phyloP scores from a whole-genome alignment of 1,139 yeast species.

The Citeromyces hawaiiensis region DNA sequence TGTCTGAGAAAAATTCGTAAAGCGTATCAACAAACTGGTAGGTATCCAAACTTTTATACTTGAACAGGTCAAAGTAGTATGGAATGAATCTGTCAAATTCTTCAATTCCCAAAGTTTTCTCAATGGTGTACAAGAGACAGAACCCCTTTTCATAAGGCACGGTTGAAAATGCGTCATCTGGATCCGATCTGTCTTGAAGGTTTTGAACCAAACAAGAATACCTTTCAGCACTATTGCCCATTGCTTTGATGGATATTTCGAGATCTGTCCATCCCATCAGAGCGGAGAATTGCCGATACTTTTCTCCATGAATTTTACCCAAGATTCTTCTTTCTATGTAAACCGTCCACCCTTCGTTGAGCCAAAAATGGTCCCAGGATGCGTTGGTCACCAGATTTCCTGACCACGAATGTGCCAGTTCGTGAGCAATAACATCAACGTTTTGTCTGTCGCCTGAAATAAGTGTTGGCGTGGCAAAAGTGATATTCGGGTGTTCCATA shows the following conservation, averaged over 20 bases:
- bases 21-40: conserved; percentile 68
- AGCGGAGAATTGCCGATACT: conserved; percentile 66
- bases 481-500: conserved; percentile 89
- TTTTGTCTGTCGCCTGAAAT: conserved; percentile 79
- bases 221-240: conserved; percentile 38
- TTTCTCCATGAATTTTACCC: conserved; percentile 67
- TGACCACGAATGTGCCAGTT: conserved; percentile 85
- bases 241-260: conserved; percentile 45
- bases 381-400: conserved; percentile 85
- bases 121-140: conserved; percentile 63
- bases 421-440: conserved; percentile 85
- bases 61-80: conserved; percentile 57
- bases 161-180: conserved; percentile 79
- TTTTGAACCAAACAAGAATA: conserved; percentile 61
- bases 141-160: conserved; percentile 92
- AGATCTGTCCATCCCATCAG: conserved; percentile 85
- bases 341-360: conserved; percentile 95
- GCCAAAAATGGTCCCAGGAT: conserved; percentile 91
- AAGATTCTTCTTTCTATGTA: conserved; percentile 77
- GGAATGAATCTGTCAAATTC: conserved; percentile 72
- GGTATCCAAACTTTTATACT: conserved; percentile 63
- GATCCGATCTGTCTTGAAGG: conserved; percentile 51
- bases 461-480: conserved; percentile 85
- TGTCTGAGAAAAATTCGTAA: conserved; percentile 45
- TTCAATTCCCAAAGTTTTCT: conserved; percentile 40